A percentile compares a stretch with the other conserved stretches of the same genome.
Conservation (phyloP, 164 flowering plant species). For the Vitis labrusca region DNA sequence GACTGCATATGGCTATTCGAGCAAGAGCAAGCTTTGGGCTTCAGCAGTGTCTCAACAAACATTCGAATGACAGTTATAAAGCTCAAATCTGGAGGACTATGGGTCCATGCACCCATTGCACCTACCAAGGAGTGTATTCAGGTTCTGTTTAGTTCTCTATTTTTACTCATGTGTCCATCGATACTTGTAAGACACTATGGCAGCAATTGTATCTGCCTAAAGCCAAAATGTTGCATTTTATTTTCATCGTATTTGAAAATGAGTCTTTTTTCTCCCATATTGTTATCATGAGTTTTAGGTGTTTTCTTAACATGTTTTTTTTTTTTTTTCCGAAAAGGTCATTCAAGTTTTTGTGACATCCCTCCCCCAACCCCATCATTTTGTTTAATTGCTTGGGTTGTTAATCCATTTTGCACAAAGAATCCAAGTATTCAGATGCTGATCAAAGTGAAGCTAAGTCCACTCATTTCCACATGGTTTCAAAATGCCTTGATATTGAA, state of each 20-base stretch:
- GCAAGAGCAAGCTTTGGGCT: conserved; percentile 96
- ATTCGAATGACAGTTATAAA: conserved; percentile 95
- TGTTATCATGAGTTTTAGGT: not conserved
- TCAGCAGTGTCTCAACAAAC: conserved; percentile 96
- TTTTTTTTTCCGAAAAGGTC: too few species aligned
- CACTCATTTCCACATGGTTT: not conserved
- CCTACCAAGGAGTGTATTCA: conserved; percentile 93
- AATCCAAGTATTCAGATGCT: too few species aligned
- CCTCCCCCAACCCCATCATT: too few species aligned
- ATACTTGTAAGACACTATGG: not conserved
- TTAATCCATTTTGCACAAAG: not conserved
- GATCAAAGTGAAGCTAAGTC: not conserved
- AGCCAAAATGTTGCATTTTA: too few species aligned
- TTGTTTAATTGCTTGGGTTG: not conserved
- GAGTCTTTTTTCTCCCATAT: not conserved
- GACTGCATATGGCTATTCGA: conserved; percentile 90
- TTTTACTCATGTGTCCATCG: not conserved
- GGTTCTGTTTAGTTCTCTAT: conserved; percentile 35
- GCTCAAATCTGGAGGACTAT: conserved; percentile 94
- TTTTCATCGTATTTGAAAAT: too few species aligned
- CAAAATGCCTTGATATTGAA: not conserved
- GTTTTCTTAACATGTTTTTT: not conserved
- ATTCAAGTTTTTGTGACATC: too few species aligned
- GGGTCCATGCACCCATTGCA: conserved; percentile 99
- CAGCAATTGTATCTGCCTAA: too few species aligned